phyloP scores from a whole-genome alignment of 129 eudicot genomes.

The Flaveria robusta region DNA sequence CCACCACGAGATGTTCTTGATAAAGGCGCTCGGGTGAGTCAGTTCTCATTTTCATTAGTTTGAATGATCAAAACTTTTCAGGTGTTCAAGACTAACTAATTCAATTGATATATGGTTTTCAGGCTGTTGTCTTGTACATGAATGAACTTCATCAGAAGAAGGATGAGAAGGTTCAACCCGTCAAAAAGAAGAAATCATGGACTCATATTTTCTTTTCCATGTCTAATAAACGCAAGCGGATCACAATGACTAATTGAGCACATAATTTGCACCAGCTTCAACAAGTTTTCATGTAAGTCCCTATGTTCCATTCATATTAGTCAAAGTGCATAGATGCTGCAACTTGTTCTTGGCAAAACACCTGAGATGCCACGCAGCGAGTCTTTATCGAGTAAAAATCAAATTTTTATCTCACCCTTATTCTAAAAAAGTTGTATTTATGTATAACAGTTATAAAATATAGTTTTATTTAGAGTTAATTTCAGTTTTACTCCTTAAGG shows the following conservation, averaged over 20 bases:
- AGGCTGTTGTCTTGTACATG: constrained; percentile 89
- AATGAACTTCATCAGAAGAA: constrained; percentile 63
- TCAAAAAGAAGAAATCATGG: constrained; percentile 92
- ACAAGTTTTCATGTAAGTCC: constrained; percentile 34
- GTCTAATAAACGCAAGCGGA: constrained; percentile 73
- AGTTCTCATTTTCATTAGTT: neutral
- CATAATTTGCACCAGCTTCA: constrained; percentile 35
- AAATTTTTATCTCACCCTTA: constrained; percentile 7
- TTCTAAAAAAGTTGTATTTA: neutral
- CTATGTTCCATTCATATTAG: neutral
- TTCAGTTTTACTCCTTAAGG: no score
- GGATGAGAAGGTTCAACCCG: constrained; percentile 70
- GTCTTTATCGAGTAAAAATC: neutral
- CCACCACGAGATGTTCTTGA: constrained; percentile 67
- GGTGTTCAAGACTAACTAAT: constrained; percentile 17
- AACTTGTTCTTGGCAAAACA: neutral
- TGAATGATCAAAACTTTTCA: neutral
- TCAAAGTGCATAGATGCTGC: neutral
- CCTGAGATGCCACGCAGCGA: no score
- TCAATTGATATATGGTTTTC: constrained; percentile 23
- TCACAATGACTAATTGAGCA: constrained; percentile 49
- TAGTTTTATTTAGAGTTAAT: neutral
- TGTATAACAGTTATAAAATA: constrained; percentile 1
- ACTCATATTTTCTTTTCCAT: constrained; percentile 62
- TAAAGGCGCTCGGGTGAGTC: constrained; percentile 90